Evolutionary conservation across 2,329 filamentous ascomycete genomes (phyloP).

Genomic region (Falciphora oryzae): DNA sequence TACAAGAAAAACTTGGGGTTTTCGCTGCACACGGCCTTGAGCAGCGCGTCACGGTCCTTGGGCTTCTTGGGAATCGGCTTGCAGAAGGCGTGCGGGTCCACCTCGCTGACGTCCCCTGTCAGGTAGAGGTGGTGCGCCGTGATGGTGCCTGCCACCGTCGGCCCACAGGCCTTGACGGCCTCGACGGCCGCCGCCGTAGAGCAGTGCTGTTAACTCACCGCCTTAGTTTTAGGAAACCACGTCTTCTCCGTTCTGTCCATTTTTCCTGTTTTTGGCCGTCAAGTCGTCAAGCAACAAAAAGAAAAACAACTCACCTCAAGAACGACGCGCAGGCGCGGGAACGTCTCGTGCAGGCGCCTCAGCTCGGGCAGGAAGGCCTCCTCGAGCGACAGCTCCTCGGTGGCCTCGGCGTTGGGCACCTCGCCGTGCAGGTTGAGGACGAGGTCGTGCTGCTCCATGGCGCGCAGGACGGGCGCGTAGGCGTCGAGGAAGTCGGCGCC

Average conservation of each 20-base stretch:
- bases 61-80: slow-evolving; percentile 73
- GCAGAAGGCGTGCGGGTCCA: slow-evolving; percentile 61
- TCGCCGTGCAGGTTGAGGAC: slow-evolving; percentile 81
- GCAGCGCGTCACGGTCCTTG: slow-evolving; percentile 63
- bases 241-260: slow-evolving; percentile 36
- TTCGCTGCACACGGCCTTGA: slow-evolving; percentile 56
- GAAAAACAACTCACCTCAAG: slow-evolving; percentile 36
- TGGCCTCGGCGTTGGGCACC: slow-evolving; percentile 41
- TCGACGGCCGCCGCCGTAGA: slow-evolving; percentile 76
- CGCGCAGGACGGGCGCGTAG: slow-evolving; percentile 69
- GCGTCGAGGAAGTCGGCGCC: slow-evolving; percentile 34
- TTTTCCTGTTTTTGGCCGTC: no score
- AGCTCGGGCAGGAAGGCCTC: slow-evolving; percentile 77
- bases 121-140: slow-evolving; percentile 84
- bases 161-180: slow-evolving; percentile 70
- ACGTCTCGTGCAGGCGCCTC: slow-evolving; percentile 63
- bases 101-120: slow-evolving; percentile 14
- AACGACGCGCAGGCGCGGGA: slow-evolving; percentile 65
- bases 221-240: no score
- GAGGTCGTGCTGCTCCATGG: slow-evolving; percentile 79
- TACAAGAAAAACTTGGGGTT: slow-evolving; percentile 64
- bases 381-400: slow-evolving; percentile 36
- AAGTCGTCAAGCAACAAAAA: slow-evolving; percentile 8
- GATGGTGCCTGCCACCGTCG: slow-evolving; percentile 71
- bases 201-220: slow-evolving; percentile 51